A percentile compares a stretch with the other conserved stretches of the same genome.
These are phyloP conservation scores for Xylaria venustula DNA, from an alignment of 495 filamentous ascomycete genomes.

Conservation along the genomic window DNA sequence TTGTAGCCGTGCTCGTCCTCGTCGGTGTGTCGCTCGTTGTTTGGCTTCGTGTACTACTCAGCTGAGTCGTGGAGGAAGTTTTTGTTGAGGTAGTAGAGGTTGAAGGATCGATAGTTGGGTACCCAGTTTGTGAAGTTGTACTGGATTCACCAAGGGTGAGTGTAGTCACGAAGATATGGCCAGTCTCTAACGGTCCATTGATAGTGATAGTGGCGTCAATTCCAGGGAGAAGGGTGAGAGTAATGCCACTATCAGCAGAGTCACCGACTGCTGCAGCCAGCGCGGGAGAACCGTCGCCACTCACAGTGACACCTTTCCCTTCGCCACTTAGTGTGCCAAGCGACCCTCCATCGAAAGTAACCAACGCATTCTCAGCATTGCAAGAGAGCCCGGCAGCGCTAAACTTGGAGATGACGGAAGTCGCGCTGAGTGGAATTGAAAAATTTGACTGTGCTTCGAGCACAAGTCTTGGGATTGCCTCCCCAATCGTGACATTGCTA, in stretches of 20 bases:
- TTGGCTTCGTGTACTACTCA: constrained; percentile 27
- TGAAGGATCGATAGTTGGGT: neutral
- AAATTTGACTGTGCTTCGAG: constrained; percentile 63
- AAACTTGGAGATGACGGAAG: constrained; percentile 71
- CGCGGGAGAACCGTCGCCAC: constrained; percentile 17
- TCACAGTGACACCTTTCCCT: constrained; percentile 15
- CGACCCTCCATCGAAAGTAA: constrained; percentile 68
- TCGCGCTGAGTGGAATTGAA: constrained; percentile 66
- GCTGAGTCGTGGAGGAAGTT: constrained; percentile 18
- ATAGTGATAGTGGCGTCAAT: constrained; percentile 34
- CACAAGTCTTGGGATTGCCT: constrained; percentile 72
- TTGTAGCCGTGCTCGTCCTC: constrained; percentile 22
- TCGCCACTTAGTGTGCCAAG: constrained; percentile 31
- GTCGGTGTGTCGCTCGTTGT: constrained; percentile 22
- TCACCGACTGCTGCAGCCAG: constrained; percentile 15
- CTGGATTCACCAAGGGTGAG: constrained; percentile 7
- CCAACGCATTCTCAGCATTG: constrained; percentile 76
- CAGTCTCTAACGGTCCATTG: constrained; percentile 12
- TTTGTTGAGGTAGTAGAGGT: constrained; percentile 19
- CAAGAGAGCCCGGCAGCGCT: constrained; percentile 72
- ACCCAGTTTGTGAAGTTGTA: neutral
- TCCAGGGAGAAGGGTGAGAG: constrained; percentile 36
- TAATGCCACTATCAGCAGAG: constrained; percentile 19
- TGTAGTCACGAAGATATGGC: constrained; percentile 18
- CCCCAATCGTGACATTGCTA: constrained; percentile 75